phyloP scores from a whole-genome alignment of 2,329 filamentous ascomycete genomes.

The Escovopsis weberi region DNA sequence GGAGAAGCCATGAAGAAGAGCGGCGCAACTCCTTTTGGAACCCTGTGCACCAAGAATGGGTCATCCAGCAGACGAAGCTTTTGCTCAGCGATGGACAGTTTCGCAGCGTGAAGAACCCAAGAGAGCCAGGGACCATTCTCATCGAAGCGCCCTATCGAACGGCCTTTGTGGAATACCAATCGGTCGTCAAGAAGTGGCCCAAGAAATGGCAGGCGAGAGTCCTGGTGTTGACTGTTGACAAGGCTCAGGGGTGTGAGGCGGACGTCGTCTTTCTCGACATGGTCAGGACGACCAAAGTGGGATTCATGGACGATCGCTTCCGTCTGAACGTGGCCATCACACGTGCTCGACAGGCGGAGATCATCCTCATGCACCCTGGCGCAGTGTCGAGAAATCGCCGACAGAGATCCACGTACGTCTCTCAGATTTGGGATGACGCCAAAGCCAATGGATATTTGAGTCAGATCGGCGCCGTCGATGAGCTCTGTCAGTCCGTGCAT shows the following conservation, averaged over 20 bases:
- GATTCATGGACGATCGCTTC: slow-evolving; percentile 29
- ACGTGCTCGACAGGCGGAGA: slow-evolving; percentile 28
- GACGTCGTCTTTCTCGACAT: slow-evolving; percentile 34
- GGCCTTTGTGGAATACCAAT: slow-evolving; percentile 21
- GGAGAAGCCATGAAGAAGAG: slow-evolving; percentile 12
- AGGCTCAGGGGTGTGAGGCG: slow-evolving; percentile 31
- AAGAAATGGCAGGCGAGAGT: slow-evolving; percentile 17
- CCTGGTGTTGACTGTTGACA: slow-evolving; percentile 29
- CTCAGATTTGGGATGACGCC: slow-evolving; percentile 19
- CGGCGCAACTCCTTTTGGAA: slow-evolving; percentile 26
- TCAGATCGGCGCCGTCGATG: background rate
- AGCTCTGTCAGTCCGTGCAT: background rate
- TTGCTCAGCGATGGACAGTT: slow-evolving; percentile 21
- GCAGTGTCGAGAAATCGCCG: slow-evolving; percentile 1
- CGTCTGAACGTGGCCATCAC: slow-evolving; percentile 32
- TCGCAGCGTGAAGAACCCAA: slow-evolving; percentile 11
- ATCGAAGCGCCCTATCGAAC: slow-evolving; percentile 30
- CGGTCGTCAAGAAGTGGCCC: slow-evolving; percentile 15
- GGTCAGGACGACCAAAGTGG: slow-evolving; percentile 23
- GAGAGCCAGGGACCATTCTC: slow-evolving; percentile 22
- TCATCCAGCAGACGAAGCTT: slow-evolving; percentile 17
- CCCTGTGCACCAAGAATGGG: slow-evolving; percentile 21
- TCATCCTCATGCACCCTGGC: slow-evolving; percentile 28
- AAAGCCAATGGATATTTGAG: slow-evolving; percentile 1
- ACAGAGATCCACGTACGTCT: slow-evolving; percentile 12